Conservation (phyloP, 2,329 filamentous ascomycete genomes). For the Pyricularia sp. region DNA sequence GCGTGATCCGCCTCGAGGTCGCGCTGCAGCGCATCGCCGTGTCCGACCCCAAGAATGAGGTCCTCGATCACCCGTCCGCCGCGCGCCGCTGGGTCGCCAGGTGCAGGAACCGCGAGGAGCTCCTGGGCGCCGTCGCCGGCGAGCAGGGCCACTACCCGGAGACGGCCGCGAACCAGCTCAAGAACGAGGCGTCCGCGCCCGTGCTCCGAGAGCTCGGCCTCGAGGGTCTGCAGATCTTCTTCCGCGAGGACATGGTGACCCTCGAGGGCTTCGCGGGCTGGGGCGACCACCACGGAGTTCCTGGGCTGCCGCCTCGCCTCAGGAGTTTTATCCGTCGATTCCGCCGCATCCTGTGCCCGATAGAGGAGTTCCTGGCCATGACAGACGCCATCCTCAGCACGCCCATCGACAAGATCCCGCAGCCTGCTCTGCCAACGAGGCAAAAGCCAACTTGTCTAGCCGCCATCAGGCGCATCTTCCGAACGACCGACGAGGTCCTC, state of each 20-base stretch:
- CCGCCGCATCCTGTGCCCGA: not conserved
- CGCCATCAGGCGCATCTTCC: not conserved
- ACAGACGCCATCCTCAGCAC: not conserved
- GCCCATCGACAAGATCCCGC: not conserved
- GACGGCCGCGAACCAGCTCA: not conserved
- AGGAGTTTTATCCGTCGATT: not conserved
- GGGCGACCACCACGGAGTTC: not conserved
- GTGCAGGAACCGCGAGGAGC: not conserved
- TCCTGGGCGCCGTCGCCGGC: not conserved
- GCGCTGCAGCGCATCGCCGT: not conserved
- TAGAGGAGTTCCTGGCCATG: slow-evolving; percentile 1
- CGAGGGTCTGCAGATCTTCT: not conserved
- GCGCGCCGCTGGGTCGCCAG: not conserved
- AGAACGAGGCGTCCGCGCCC: not conserved
- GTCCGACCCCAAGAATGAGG: not conserved
- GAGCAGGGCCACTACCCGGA: not conserved
- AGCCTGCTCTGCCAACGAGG: not conserved
- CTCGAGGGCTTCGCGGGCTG: slow-evolving; percentile 1
- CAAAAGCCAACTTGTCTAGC: not conserved
- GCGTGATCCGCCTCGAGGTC: slow-evolving; percentile 1
- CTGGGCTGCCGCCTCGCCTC: not conserved
- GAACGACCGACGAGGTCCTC: not conserved
- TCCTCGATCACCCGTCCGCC: not conserved
- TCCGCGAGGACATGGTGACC: slow-evolving; percentile 2
- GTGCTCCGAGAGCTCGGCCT: not conserved